Conservation (phyloP, 2,329 filamentous ascomycete genomes). For the Aureobasidium sp. region DNA sequence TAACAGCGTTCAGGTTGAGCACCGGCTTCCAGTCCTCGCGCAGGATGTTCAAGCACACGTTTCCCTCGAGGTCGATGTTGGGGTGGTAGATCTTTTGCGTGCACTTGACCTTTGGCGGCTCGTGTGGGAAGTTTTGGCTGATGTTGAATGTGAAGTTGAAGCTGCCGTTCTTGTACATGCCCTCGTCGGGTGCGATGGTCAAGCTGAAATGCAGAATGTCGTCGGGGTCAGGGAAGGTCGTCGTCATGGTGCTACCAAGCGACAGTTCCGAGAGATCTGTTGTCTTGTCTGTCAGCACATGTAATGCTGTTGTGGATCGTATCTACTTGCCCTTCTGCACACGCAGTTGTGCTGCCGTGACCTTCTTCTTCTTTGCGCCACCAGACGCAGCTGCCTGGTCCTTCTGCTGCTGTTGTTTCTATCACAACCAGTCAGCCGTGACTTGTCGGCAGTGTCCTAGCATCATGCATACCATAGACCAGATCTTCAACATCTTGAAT, state of each 20-base stretch:
- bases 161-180: constrained; percentile 75
- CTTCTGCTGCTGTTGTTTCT: constrained; percentile 81
- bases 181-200: constrained; percentile 76
- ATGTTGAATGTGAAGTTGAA: constrained; percentile 91
- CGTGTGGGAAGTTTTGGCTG: constrained; percentile 91
- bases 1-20: constrained; percentile 89
- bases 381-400: constrained; percentile 72
- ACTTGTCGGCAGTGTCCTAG: background rate
- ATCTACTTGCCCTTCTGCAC: constrained; percentile 74
- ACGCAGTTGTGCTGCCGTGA: constrained; percentile 88
- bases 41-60: constrained; percentile 95
- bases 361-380: constrained; percentile 87
- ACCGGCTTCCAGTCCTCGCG: constrained; percentile 99
- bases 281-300: background rate
- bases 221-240: constrained; percentile 71
- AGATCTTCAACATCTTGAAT: constrained; percentile 91
- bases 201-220: constrained; percentile 79
- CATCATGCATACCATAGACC: constrained; percentile 74
- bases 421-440: constrained; percentile 19
- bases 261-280: constrained; percentile 74
- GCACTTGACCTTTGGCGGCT: constrained; percentile 95
- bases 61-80: constrained; percentile 96
- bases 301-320: background rate
- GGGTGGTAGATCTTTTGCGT: constrained; percentile 98
- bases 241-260: constrained; percentile 70